Evolutionary conservation across 1,139 yeast genomes (phyloP), one percentile per base, ranked within the genome.

Genomic region (Eremothecium cymbalariae): DNA sequence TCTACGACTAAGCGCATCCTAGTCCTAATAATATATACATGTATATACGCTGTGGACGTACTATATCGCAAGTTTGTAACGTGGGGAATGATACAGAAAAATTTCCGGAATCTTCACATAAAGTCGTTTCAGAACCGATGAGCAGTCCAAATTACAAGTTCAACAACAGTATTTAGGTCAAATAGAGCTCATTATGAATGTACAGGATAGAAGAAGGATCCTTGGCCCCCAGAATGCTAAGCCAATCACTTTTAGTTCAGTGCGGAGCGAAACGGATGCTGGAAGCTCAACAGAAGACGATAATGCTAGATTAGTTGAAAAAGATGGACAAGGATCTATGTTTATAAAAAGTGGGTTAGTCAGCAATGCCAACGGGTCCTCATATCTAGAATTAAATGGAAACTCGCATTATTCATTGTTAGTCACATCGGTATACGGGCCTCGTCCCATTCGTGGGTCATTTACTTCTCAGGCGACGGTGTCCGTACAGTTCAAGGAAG

Each of bases 401-500:
- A 70, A 69, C 33, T 72, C 74, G 12, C 48, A 43, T 18, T 47
- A 47, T 25, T 34, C 44, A 2, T 47, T 63, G 2, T 61, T 86
- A 6, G 75, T 80, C 41, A 78, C 79, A 1, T 70, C 86, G 2
- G 79, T 88, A 0, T 84, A 79, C 57, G 97, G 96, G 0, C 96
- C 97, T 8, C 69, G 90, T 45, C 95, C 96, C 5, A 77, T 82
- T 32, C 67, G 84, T 42, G 86, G 88, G 0, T 72, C 84, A 2
- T 83, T 82, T 54, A 67, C 75, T 21, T 77, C 79, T 27, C 66
- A 74, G 38, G 93, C 93, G 1, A 67, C 75, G 3, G 63, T 84
- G 31, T 68, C 78, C 15, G 86, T 83, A 2, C 82, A 77, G 40
- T 68, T 80, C 40, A 77, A 76, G 46, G 59, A 62, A 38, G 61